phyloP scores from a whole-genome alignment of 129 eudicot species.

The Pseudognaphalium luteoalbum region DNA sequence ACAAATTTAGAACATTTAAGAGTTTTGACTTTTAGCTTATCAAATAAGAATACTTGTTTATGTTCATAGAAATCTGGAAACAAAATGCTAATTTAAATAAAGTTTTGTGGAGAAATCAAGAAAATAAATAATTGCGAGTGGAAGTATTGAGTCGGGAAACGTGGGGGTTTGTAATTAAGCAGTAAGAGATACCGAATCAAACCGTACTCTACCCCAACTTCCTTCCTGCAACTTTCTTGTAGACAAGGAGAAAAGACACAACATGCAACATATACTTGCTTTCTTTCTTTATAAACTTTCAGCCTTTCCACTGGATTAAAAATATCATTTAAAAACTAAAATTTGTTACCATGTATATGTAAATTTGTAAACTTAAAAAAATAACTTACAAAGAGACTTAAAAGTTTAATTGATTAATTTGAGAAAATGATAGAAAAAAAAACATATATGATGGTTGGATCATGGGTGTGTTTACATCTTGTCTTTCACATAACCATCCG shows the following conservation, averaged over 20 bases:
- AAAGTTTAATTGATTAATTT: too few species aligned
- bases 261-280: neutral
- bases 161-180: neutral
- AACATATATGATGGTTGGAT: too few species aligned
- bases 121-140: neutral
- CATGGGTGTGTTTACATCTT: too few species aligned
- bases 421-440: too few species aligned
- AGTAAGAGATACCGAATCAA: neutral
- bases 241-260: neutral
- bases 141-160: neutral
- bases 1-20: neutral
- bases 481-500: too few species aligned
- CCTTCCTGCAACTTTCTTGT: conserved; percentile 6
- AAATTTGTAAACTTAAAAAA: too few species aligned
- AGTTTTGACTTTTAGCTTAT: neutral
- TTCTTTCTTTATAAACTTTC: too few species aligned
- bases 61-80: neutral
- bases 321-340: too few species aligned
- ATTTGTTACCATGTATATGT: too few species aligned
- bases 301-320: too few species aligned
- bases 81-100: neutral
- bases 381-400: too few species aligned
- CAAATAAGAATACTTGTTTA: neutral
- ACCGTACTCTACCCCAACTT: conserved; percentile 3
- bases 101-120: neutral